Percentiles rank a stretch among this genome's conserved stretches.
These are phyloP conservation scores for Pisolithus tinctorius DNA, from an alignment of 768 basidiomycete genomes.

Conservation along the genomic window DNA sequence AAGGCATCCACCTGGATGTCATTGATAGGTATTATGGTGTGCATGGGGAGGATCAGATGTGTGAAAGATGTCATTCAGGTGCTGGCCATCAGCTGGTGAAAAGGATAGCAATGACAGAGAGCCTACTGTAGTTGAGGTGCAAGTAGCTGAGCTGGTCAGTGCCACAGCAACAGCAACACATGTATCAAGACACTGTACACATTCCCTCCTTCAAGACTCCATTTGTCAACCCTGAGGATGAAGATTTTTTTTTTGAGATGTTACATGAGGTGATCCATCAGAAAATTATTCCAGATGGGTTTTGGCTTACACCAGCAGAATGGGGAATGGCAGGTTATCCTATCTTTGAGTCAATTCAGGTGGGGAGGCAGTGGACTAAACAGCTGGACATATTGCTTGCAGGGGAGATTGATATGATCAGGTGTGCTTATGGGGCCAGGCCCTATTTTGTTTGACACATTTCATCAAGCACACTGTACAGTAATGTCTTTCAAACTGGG, in stretches of 20 bases:
- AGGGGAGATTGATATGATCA: no score
- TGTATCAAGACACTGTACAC: neutral
- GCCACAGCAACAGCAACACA: slow-evolving; percentile 1
- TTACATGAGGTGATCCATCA: neutral
- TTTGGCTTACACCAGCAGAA: no score
- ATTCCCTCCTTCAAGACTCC: slow-evolving; percentile 4
- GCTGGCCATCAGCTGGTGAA: neutral
- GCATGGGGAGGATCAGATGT: neutral
- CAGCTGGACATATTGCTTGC: no score
- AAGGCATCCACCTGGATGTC: neutral
- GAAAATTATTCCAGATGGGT: neutral
- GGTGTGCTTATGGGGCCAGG: no score
- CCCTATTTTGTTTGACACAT: no score
- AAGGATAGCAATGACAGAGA: neutral
- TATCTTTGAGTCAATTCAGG: no score
- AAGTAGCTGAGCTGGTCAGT: neutral
- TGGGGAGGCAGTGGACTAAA: no score
- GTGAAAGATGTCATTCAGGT: neutral
- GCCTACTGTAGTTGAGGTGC: no score
- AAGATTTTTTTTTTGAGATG: neutral
- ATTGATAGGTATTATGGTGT: neutral
- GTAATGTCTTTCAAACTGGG: no score
- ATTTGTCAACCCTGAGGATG: slow-evolving; percentile 2
- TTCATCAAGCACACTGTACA: no score
- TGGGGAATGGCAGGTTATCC: no score